These are phyloP conservation scores for Bromus sterilis DNA, from an alignment of 176 grass and related monocot genomes.

Conservation along the genomic window DNA sequence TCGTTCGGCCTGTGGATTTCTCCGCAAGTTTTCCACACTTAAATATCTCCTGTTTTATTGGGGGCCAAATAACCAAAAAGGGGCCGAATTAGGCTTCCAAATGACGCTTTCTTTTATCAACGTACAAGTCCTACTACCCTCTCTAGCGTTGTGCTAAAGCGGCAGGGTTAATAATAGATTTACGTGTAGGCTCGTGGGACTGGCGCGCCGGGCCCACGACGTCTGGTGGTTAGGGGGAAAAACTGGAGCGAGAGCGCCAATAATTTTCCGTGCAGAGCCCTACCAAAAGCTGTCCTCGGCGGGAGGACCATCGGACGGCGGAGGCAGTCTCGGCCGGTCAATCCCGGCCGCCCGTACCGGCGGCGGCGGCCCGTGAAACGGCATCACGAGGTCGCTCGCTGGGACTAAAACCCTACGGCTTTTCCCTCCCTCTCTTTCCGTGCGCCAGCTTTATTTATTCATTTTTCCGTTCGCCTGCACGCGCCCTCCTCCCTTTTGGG, in stretches of 20 bases:
- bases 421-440: not conserved
- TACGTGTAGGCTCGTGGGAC: not conserved
- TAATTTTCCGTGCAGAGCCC: slow-evolving; percentile 4
- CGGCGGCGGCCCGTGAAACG: slow-evolving; percentile 13
- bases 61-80: not conserved
- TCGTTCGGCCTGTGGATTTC: not conserved
- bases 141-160: slow-evolving; percentile 7
- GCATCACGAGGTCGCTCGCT: not conserved
- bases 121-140: no score
- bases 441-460: not conserved
- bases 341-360: slow-evolving; percentile 27
- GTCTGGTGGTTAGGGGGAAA: not conserved
- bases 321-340: not conserved
- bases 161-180: not conserved
- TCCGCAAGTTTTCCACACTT: slow-evolving; percentile 1
- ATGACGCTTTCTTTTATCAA: not conserved
- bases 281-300: not conserved
- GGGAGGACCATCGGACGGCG: not conserved
- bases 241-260: slow-evolving; percentile 5
- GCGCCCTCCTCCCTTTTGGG: slow-evolving; percentile 10
- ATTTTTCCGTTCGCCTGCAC: not conserved
- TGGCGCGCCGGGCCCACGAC: not conserved
- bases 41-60: slow-evolving; percentile 14
- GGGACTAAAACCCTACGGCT: slow-evolving; percentile 19
- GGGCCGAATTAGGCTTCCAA: not conserved